Percentiles rank a stretch among this genome's conserved stretches.
Evolutionary conservation across 352 stramenopile species (phyloP).

Genomic region (Globisporangium canariense): DNA sequence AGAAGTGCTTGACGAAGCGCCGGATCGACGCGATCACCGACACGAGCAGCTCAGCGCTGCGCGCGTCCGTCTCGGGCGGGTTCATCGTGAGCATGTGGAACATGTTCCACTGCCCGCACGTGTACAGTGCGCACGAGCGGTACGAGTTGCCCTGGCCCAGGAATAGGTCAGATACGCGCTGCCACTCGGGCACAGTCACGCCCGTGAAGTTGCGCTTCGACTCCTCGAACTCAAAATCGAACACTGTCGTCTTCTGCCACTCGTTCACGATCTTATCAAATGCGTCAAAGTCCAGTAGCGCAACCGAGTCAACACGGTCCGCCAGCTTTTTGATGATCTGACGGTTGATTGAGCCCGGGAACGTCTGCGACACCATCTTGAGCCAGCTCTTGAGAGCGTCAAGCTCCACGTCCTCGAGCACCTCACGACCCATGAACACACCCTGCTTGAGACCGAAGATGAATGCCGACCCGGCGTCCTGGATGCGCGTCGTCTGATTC

Average conservation of each 20-base stretch:
- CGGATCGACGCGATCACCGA: constrained; percentile 72
- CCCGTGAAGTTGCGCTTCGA: constrained; percentile 46
- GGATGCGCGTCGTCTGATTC: constrained; percentile 72
- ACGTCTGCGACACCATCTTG: constrained; percentile 66
- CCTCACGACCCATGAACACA: constrained; percentile 70
- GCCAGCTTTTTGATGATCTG: constrained; percentile 55
- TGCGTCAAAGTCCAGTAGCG: constrained; percentile 68
- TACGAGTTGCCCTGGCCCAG: constrained; percentile 60
- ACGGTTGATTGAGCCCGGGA: constrained; percentile 71
- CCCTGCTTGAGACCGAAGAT: constrained; percentile 78
- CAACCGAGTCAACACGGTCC: constrained; percentile 41
- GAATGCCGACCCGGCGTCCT: constrained; percentile 75
- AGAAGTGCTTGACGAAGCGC: constrained; percentile 85
- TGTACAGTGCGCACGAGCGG: constrained; percentile 72
- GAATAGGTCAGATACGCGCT: constrained; percentile 62
- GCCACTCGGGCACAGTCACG: constrained; percentile 58
- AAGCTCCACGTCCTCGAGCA: constrained; percentile 73
- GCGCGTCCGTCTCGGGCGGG: constrained; percentile 32
- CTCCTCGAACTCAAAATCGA: constrained; percentile 55
- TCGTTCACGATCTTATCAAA: constrained; percentile 58
- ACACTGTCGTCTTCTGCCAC: constrained; percentile 54
- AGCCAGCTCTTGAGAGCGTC: constrained; percentile 78
- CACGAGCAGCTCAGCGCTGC: constrained; percentile 51
- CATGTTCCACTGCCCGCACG: constrained; percentile 84
- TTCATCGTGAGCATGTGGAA: constrained; percentile 87